Base-by-base conservation (phyloP, 352 stramenopile species). In the Phytopythium cucurbitacearum region DNA sequence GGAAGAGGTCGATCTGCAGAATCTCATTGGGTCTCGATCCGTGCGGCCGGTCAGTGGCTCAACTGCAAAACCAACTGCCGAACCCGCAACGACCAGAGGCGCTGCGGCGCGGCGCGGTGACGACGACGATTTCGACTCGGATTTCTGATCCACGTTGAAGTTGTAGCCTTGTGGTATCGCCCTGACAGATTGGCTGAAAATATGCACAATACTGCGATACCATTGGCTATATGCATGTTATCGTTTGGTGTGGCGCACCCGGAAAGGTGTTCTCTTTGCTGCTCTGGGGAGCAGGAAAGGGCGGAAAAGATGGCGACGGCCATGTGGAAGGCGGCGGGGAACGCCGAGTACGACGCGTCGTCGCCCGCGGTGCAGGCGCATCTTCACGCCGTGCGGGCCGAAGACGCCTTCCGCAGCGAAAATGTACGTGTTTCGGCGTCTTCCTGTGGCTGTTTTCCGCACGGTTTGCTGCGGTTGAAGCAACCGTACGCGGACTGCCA, bases 361-460 rank as follows among this genome's bases (percentile, higher is more conserved):
- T 62, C 82, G 52, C 80, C 79, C 37, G 82, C 77, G 41, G 82
- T 92, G 33, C 82, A 92, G 69, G 82, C 82, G 47, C 82, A 92
- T 68, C 89, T 87, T 59, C 80, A 92, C 62, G 82, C 82, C 0
- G 59, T 89, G 13, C 77, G 76, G 37, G 66, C 76, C 13, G 82
- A 92, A 43, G 72, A 89, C 34, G 78, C 80, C 10, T 68, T 86
- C 38, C 69, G 66, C 7, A 57, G 61, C 16, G 67, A 87, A 16
- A 80, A 90, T 12, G 79, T 90, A 59, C 48, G 68, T 80, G 12
- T 28, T 28, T 28, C 21, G 21, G 21, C 2, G 4, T 12, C 5
- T 40, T 7, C 21, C 6, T 35, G 39, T 16, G 41, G 0, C 7
- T 21, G 11, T 41, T 53, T 57, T 41, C 65, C 46, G 28, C 4